Percentiles rank a stretch among this genome's conserved stretches.
Evolutionary conservation across 2,329 filamentous ascomycete species (phyloP).

Genomic region (Fusarium drepaniforme): DNA sequence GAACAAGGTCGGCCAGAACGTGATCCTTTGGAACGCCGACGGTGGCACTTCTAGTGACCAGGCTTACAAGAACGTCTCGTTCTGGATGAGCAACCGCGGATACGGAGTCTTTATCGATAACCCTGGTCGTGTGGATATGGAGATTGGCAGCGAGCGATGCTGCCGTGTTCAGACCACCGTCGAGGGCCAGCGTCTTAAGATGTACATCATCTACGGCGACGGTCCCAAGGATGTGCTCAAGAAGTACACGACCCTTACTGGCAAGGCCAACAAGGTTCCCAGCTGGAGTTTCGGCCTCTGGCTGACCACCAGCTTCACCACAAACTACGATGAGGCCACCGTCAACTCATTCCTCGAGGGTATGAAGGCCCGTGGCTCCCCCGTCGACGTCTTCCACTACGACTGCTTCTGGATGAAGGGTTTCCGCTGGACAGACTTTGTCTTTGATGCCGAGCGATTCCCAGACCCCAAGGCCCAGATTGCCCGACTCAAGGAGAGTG

Average conservation of each 20-base stretch:
- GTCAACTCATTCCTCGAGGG: conserved; percentile 77
- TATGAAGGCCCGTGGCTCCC: conserved; percentile 74
- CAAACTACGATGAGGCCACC: conserved; percentile 77
- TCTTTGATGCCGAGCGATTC: conserved; percentile 76
- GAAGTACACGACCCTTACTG: conserved; percentile 76
- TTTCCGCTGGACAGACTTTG: conserved; percentile 81
- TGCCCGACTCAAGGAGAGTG: conserved; percentile 70
- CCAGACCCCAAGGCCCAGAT: conserved; percentile 76
- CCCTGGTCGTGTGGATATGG: conserved; percentile 76
- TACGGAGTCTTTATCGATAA: conserved; percentile 84
- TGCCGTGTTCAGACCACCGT: conserved; percentile 78
- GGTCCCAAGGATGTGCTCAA: conserved; percentile 78
- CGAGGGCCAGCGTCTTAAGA: conserved; percentile 77
- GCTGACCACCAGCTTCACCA: conserved; percentile 83
- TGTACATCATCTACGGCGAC: conserved; percentile 79
- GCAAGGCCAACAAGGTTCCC: conserved; percentile 73
- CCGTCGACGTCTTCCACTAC: conserved; percentile 80
- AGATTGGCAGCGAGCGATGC: conserved; percentile 80
- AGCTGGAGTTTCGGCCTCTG: conserved; percentile 83
- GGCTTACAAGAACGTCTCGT: conserved; percentile 79
- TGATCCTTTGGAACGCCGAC: conserved; percentile 74
- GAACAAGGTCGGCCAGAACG: conserved; percentile 79
- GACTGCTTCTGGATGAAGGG: conserved; percentile 84
- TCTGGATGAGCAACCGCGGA: conserved; percentile 78
- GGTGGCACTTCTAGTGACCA: conserved; percentile 77